Percentiles rank a stretch among this genome's conserved stretches.
phyloP scores from a whole-genome alignment of 192 early-diverging fungal species.

The Entomortierella lignicola region DNA sequence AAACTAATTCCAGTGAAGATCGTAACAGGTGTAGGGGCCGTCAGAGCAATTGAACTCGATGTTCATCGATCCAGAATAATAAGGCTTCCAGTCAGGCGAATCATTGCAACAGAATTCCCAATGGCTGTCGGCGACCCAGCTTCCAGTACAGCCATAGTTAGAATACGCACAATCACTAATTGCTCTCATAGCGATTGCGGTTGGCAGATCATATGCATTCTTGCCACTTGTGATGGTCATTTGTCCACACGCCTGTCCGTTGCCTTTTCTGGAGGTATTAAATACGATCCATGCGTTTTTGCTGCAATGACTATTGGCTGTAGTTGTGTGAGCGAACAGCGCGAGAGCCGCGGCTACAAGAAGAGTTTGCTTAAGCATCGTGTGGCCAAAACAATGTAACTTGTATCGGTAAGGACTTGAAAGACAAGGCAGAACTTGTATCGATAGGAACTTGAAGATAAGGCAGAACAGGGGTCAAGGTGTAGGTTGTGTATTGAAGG shows the following conservation, averaged over 20 bases:
- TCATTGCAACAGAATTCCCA: slow-evolving; percentile 33
- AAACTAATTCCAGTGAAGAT: slow-evolving; percentile 26
- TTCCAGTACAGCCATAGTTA: slow-evolving; percentile 17
- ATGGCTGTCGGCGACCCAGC: slow-evolving; percentile 23
- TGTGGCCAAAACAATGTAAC: neutral
- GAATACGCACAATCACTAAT: slow-evolving; percentile 26
- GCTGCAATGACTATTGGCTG: slow-evolving; percentile 20
- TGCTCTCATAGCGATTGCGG: slow-evolving; percentile 19
- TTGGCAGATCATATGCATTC: slow-evolving; percentile 17
- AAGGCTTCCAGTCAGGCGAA: slow-evolving; percentile 16
- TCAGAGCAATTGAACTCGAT: slow-evolving; percentile 27
- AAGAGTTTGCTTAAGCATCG: slow-evolving; percentile 29
- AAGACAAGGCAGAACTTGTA: slow-evolving; percentile 12
- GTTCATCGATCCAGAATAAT: slow-evolving; percentile 34
- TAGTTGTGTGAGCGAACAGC: slow-evolving; percentile 15
- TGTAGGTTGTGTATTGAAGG: no score
- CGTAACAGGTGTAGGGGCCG: slow-evolving; percentile 30
- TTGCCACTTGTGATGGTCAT: slow-evolving; percentile 31
- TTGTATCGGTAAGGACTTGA: slow-evolving; percentile 26
- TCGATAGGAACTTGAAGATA: slow-evolving; percentile 14
- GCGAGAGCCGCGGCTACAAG: slow-evolving; percentile 25
- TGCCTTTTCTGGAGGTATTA: slow-evolving; percentile 27
- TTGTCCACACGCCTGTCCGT: slow-evolving; percentile 26
- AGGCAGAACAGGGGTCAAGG: slow-evolving; percentile 3
- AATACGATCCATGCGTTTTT: slow-evolving; percentile 25